These are phyloP conservation scores for Ustulina deusta DNA, from an alignment of 2,329 filamentous ascomycete genomes.

Conservation along the genomic window DNA sequence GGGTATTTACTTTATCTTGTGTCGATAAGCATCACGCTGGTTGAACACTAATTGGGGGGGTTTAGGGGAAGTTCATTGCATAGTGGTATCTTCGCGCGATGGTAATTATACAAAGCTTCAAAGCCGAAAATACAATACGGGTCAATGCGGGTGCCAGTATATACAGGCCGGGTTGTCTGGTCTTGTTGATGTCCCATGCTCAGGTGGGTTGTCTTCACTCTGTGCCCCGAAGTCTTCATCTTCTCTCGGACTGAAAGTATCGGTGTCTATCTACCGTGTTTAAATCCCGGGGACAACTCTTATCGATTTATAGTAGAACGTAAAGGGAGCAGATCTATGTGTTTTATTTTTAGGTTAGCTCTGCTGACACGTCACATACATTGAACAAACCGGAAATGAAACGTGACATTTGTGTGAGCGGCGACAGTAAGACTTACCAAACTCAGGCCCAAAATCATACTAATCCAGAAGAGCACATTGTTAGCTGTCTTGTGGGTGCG, in stretches of 20 bases:
- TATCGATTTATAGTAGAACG: slow-evolving; percentile 59
- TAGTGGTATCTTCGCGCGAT: slow-evolving; percentile 33
- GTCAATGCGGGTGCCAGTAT: slow-evolving; percentile 19
- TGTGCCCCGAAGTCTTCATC: slow-evolving; percentile 8
- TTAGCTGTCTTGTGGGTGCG: slow-evolving; percentile 82
- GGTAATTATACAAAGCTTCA: slow-evolving; percentile 16
- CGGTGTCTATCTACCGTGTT: slow-evolving; percentile 8
- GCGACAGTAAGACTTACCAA: slow-evolving; percentile 67
- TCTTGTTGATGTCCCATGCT: not conserved
- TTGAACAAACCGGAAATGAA: not conserved
- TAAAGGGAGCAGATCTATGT: slow-evolving; percentile 69
- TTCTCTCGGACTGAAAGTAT: not conserved
- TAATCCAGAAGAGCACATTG: slow-evolving; percentile 90
- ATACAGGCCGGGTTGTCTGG: slow-evolving; percentile 15
- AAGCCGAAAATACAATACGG: slow-evolving; percentile 1
- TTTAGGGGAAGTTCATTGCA: not conserved
- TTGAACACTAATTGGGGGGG: not conserved
- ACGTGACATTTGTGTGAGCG: not conserved
- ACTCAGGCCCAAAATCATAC: slow-evolving; percentile 87
- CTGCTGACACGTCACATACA: slow-evolving; percentile 20
- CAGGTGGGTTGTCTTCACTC: slow-evolving; percentile 1
- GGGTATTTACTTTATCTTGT: slow-evolving; percentile 2
- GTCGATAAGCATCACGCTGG: not conserved
- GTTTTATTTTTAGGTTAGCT: slow-evolving; percentile 38
- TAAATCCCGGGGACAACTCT: not conserved